phyloP scores from a whole-genome alignment of 345 rosid genomes.

The Gossypium thurberi region DNA sequence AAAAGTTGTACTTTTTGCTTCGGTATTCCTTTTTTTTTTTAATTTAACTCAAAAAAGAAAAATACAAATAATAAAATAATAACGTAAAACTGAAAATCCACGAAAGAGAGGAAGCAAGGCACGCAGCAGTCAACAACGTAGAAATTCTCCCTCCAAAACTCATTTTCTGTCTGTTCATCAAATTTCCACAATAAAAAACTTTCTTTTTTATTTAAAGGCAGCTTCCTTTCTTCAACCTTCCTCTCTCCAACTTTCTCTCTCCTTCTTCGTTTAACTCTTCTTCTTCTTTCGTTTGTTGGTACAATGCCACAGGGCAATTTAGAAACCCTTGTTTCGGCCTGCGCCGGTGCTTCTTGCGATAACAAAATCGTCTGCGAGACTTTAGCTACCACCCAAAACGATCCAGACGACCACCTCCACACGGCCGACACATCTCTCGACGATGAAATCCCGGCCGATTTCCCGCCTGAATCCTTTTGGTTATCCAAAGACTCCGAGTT shows the following conservation, averaged over 20 bases:
- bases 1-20: no score
- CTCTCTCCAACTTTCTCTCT: slow-evolving; percentile 10
- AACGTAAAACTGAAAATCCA: not conserved
- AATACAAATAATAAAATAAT: no score
- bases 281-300: not conserved
- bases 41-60: no score
- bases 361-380: slow-evolving; percentile 64
- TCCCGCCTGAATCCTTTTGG: slow-evolving; percentile 79
- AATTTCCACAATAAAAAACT: not conserved
- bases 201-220: not conserved
- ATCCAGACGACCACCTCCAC: not conserved
- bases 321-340: slow-evolving; percentile 64
- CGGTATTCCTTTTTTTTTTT: no score
- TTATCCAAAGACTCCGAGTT: slow-evolving; percentile 67
- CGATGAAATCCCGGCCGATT: slow-evolving; percentile 27
- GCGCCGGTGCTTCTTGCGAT: slow-evolving; percentile 54
- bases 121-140: slow-evolving; percentile 24
- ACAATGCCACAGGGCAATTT: slow-evolving; percentile 61
- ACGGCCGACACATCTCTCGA: slow-evolving; percentile 10
- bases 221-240: not conserved
- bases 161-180: not conserved
- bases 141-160: slow-evolving; percentile 25
- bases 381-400: slow-evolving; percentile 16
- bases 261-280: not conserved
- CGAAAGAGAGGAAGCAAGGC: not conserved